phyloP scores from a whole-genome alignment of 2,329 filamentous ascomycete species.

The Parasarocladium wereldwijsianum region DNA sequence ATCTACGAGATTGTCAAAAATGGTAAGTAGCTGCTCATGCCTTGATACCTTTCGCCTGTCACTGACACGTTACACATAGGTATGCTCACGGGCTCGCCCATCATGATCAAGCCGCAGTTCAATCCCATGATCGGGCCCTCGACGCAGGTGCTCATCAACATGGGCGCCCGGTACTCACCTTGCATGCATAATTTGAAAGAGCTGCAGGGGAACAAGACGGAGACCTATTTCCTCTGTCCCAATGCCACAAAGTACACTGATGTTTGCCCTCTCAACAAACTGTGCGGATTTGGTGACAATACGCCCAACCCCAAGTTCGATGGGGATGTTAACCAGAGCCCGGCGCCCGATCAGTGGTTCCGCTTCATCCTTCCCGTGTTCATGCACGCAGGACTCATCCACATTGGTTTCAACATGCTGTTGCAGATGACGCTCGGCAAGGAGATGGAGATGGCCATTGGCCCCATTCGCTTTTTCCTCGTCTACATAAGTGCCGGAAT shows the following conservation, averaged over 20 bases:
- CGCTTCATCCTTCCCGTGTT: constrained; percentile 95
- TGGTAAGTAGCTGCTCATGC: constrained; percentile 35
- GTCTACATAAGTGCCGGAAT: constrained; percentile 88
- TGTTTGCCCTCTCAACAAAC: constrained; percentile 57
- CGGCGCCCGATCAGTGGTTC: constrained; percentile 85
- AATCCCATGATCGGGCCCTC: constrained; percentile 98
- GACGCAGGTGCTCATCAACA: constrained; percentile 80
- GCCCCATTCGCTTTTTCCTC: constrained; percentile 71
- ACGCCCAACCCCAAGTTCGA: constrained; percentile 54
- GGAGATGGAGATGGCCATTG: constrained; percentile 87
- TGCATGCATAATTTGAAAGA: constrained; percentile 80
- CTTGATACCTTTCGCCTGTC: neutral
- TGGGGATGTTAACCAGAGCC: constrained; percentile 28
- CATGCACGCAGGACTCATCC: constrained; percentile 82
- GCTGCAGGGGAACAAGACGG: constrained; percentile 36
- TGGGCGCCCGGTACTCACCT: constrained; percentile 83
- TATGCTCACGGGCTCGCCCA: constrained; percentile 62
- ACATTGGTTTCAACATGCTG: constrained; percentile 91
- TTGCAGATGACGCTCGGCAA: constrained; percentile 79
- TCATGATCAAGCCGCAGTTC: constrained; percentile 69
- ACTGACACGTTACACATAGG: constrained; percentile 26
- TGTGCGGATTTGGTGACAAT: constrained; percentile 69
- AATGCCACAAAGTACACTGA: constrained; percentile 51
- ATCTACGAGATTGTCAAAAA: constrained; percentile 78
- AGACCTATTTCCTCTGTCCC: constrained; percentile 62